A percentile compares a stretch with the other conserved stretches of the same genome.
Evolutionary conservation across 768 basidiomycete genomes (phyloP).

Genomic region (Auriscalpium orientale): DNA sequence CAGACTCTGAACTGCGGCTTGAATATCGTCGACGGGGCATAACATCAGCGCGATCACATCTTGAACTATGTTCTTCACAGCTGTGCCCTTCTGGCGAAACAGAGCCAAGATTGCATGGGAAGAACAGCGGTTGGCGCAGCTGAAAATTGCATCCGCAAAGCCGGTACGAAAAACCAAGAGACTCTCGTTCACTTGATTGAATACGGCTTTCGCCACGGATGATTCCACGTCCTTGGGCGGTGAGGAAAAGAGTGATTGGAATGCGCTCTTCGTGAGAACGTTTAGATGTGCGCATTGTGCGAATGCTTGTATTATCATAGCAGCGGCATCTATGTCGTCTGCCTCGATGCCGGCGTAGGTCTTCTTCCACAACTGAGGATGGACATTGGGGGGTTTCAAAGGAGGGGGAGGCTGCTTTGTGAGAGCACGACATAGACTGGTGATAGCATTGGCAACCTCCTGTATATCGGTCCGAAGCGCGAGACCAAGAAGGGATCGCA

Average conservation of each 20-base stretch:
- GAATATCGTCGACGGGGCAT: slow-evolving; percentile 73
- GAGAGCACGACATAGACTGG: slow-evolving; percentile 27
- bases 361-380: slow-evolving; percentile 60
- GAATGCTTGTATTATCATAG: slow-evolving; percentile 49
- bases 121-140: slow-evolving; percentile 55
- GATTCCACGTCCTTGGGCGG: slow-evolving; percentile 10
- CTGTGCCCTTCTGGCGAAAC: slow-evolving; percentile 38
- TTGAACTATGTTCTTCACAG: slow-evolving; percentile 34
- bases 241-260: slow-evolving; percentile 30
- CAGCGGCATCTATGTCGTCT: slow-evolving; percentile 51
- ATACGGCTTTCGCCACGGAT: slow-evolving; percentile 21
- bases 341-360: slow-evolving; percentile 53
- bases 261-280: slow-evolving; percentile 45
- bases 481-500: slow-evolving; percentile 34
- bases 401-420: slow-evolving; percentile 31
- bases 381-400: slow-evolving; percentile 28
- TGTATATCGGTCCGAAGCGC: slow-evolving; percentile 28
- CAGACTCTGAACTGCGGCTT: slow-evolving; percentile 69
- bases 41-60: slow-evolving; percentile 63
- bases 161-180: slow-evolving; percentile 51
- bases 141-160: slow-evolving; percentile 54
- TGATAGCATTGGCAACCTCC: slow-evolving; percentile 25
- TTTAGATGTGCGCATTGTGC: slow-evolving; percentile 64
- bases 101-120: slow-evolving; percentile 46
- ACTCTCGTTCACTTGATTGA: slow-evolving; percentile 56